phyloP scores from a whole-genome alignment of 495 filamentous ascomycete species.

The Massariosphaeria phaeospora region DNA sequence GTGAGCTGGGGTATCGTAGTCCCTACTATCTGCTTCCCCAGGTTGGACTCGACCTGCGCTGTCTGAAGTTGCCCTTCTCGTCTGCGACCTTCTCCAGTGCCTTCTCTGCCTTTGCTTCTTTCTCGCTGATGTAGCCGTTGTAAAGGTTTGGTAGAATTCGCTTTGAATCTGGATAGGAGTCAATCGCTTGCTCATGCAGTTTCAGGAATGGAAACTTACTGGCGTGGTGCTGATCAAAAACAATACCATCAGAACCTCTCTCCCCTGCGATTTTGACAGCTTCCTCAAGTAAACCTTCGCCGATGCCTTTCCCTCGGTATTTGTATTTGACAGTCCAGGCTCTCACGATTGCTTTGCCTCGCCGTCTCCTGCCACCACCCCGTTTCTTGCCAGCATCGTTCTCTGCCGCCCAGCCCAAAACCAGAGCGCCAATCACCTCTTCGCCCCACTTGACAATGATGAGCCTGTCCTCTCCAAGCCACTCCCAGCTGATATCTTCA shows the following conservation, averaged over 20 bases:
- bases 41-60: conserved; percentile 24
- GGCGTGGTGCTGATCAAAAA: conserved; percentile 64
- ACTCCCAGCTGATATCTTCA: conserved; percentile 50
- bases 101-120: conserved; percentile 51
- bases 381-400: conserved; percentile 43
- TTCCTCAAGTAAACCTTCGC: conserved; percentile 60
- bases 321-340: conserved; percentile 68
- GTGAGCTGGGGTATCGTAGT: conserved; percentile 1
- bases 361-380: conserved; percentile 35
- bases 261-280: conserved; percentile 56
- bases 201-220: conserved; percentile 39
- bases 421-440: conserved; percentile 53
- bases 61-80: conserved; percentile 33
- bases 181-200: conserved; percentile 1
- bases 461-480: conserved; percentile 47
- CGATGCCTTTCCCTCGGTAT: conserved; percentile 65
- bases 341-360: conserved; percentile 50
- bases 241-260: conserved; percentile 55
- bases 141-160: conserved; percentile 57
- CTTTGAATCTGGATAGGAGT: conserved; percentile 45
- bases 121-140: conserved; percentile 53
- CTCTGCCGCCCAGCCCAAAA: conserved; percentile 46
- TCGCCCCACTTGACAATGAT: conserved; percentile 53
- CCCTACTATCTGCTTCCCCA: conserved; percentile 19
- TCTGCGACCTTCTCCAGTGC: conserved; percentile 44